Evolutionary conservation across 2,329 filamentous ascomycete species (phyloP).

Genomic region (Colletotrichum tropicale): DNA sequence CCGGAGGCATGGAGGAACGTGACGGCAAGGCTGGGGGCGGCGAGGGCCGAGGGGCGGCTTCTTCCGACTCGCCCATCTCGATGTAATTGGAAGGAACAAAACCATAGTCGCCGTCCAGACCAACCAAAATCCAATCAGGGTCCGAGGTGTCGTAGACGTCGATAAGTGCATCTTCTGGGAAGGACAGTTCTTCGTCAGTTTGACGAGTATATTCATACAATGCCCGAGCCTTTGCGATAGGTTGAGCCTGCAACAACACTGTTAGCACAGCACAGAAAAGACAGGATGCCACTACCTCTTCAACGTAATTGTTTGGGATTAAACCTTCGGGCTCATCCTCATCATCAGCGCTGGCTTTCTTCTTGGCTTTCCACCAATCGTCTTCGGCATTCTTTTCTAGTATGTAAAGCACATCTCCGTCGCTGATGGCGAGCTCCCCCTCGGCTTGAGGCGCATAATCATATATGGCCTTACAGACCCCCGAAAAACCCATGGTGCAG

Average conservation of each 20-base stretch:
- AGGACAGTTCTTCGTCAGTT: slow-evolving; percentile 97
- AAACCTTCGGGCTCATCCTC: slow-evolving; percentile 91
- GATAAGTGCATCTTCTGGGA: slow-evolving; percentile 84
- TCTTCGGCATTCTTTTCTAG: slow-evolving; percentile 79
- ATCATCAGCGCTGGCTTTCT: slow-evolving; percentile 81
- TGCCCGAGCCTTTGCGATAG: slow-evolving; percentile 74
- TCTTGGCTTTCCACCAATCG: slow-evolving; percentile 97
- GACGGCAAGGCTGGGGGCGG: slow-evolving; percentile 35
- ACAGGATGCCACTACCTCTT: slow-evolving; percentile 67
- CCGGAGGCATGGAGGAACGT: slow-evolving; percentile 20
- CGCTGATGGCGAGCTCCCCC: slow-evolving; percentile 82
- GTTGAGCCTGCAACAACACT: slow-evolving; percentile 51
- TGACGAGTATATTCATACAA: slow-evolving; percentile 98
- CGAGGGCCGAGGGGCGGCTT: slow-evolving; percentile 36
- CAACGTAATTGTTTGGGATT: slow-evolving; percentile 93
- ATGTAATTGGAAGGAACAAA: slow-evolving; percentile 98
- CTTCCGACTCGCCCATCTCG: slow-evolving; percentile 61
- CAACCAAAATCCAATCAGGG: slow-evolving; percentile 95
- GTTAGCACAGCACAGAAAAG: background rate
- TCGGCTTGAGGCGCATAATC: slow-evolving; percentile 89
- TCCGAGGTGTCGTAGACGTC: slow-evolving; percentile 90
- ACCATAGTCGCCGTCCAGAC: slow-evolving; percentile 82
- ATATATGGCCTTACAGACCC: slow-evolving; percentile 89
- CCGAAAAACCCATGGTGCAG: slow-evolving; percentile 81
- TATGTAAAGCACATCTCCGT: slow-evolving; percentile 89